phyloP scores from a whole-genome alignment of 441 rosid species.

The Omphalea diandra region DNA sequence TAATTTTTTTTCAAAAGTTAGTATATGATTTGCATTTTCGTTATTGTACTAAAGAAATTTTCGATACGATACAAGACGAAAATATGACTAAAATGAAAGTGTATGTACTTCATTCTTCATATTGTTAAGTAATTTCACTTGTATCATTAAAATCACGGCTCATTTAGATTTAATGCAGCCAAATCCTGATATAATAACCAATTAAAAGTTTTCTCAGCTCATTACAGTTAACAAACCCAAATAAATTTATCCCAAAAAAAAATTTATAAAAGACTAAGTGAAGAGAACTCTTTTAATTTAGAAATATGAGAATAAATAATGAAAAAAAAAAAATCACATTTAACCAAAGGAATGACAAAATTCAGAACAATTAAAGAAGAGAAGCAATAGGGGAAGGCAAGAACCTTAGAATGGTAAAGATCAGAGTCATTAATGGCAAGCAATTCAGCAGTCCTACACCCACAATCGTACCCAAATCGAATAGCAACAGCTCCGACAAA shows the following conservation, averaged over 20 bases:
- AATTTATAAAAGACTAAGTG: not conserved
- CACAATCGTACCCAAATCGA: constrained; percentile 70
- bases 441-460: constrained; percentile 73
- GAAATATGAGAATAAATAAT: not conserved
- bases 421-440: constrained; percentile 91
- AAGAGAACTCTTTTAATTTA: not conserved
- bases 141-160: no score
- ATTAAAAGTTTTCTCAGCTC: no score
- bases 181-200: no score
- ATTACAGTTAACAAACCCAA: not conserved
- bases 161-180: no score
- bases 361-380: not conserved
- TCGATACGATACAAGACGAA: no score
- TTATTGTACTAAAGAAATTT: no score
- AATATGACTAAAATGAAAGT: no score
- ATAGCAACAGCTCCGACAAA: constrained; percentile 91
- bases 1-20: no score
- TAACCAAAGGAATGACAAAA: not conserved
- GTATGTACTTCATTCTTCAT: no score
- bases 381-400: not conserved
- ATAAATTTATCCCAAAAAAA: not conserved
- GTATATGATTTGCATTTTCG: no score
- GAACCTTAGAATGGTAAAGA: constrained; percentile 81
- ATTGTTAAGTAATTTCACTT: no score
- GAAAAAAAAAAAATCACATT: not conserved